Evolutionary conservation across 164 flowering plant genomes (phyloP).

Genomic region (Pachysandra terminalis): DNA sequence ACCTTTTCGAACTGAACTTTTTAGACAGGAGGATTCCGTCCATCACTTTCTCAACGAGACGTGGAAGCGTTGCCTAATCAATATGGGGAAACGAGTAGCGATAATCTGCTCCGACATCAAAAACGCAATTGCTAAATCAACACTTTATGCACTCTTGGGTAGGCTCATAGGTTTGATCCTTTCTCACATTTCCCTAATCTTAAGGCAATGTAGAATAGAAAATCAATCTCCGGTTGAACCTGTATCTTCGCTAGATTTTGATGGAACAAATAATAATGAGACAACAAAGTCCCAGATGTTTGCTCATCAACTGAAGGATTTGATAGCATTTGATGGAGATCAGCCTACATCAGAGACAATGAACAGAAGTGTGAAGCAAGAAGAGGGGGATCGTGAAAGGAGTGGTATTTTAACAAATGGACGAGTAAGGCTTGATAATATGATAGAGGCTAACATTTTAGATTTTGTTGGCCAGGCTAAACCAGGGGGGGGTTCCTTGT

Average conservation of each 20-base stretch:
- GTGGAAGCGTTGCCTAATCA: conserved; percentile 75
- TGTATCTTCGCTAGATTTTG: conserved; percentile 41
- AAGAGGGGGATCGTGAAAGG: conserved; percentile 9
- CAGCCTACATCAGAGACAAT: neutral
- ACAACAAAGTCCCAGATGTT: conserved; percentile 15
- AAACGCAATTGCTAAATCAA: conserved; percentile 73
- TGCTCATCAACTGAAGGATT: conserved; percentile 46
- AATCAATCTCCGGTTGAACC: conserved; percentile 12
- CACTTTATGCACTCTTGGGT: conserved; percentile 20
- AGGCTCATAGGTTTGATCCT: conserved; percentile 33
- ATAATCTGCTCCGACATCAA: conserved; percentile 61
- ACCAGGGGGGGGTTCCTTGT: conserved; percentile 9
- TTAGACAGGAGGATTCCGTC: conserved; percentile 56
- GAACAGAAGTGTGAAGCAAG: conserved; percentile 1
- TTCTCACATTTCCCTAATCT: conserved; percentile 53
- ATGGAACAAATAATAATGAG: conserved; percentile 11
- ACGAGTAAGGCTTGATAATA: conserved; percentile 21
- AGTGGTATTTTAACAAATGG: conserved; percentile 8
- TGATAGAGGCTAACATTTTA: conserved; percentile 39
- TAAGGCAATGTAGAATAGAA: conserved; percentile 23
- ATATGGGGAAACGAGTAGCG: conserved; percentile 57
- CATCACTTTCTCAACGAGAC: conserved; percentile 37
- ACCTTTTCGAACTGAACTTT: conserved; percentile 26
- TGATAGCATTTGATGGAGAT: conserved; percentile 42
- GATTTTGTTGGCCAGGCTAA: conserved; percentile 23